Percentiles rank a stretch among this genome's conserved stretches.
Conservation (phyloP, 225 moss, liverwort and hornwort genomes). For the Antitrichia curtipendula region DNA sequence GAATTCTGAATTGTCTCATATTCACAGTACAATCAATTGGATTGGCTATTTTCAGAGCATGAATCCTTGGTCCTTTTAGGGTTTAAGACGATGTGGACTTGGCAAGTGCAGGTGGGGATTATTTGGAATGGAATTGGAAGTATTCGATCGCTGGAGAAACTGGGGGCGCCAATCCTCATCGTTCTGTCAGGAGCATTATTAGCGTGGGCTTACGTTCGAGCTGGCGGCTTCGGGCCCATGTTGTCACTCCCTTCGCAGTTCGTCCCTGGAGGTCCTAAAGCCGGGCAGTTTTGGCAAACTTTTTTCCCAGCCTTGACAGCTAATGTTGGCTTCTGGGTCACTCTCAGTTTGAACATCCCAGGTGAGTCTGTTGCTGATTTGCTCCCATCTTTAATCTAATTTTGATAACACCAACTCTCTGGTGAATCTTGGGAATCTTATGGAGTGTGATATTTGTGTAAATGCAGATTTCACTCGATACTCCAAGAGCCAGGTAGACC, state of each 20-base stretch:
- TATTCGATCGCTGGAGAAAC: conserved; percentile 67
- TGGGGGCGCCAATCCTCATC: conserved; percentile 69
- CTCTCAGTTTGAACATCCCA: conserved; percentile 79
- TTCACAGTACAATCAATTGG: background rate
- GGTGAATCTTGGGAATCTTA: background rate
- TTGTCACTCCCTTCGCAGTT: conserved; percentile 75
- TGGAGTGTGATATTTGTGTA: background rate
- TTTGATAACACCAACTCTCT: background rate
- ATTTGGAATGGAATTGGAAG: conserved; percentile 84
- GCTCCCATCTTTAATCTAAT: background rate
- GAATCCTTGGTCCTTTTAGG: background rate
- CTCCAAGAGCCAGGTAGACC: conserved; percentile 68
- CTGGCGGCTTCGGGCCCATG: conserved; percentile 82
- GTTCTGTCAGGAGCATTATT: conserved; percentile 53
- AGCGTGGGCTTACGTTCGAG: conserved; percentile 51
- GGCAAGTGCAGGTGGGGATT: conserved; percentile 47
- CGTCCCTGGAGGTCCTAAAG: conserved; percentile 57
- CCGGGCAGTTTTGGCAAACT: conserved; percentile 69
- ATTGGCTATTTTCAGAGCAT: background rate
- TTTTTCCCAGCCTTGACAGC: conserved; percentile 88
- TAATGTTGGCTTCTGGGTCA: conserved; percentile 76
- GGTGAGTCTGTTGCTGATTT: conserved; percentile 22
- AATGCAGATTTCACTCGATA: conserved; percentile 85
- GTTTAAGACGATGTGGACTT: background rate
- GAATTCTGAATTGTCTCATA: background rate